These are phyloP conservation scores for Colletotrichum neosansevieriae DNA, from an alignment of 2,329 filamentous ascomycete species.

Conservation along the genomic window DNA sequence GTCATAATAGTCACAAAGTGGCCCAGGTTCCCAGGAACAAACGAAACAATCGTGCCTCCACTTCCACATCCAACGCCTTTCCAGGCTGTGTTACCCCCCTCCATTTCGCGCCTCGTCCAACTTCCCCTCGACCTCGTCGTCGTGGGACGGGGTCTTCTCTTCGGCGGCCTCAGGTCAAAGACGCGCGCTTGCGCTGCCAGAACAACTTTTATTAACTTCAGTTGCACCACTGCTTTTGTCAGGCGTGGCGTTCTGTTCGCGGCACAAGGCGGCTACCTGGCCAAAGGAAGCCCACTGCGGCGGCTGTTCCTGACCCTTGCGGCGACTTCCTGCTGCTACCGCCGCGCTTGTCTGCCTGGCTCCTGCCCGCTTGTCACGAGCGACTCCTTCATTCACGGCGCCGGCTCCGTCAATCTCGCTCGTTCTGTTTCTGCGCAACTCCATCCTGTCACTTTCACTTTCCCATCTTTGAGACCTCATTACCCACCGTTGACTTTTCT, in stretches of 20 bases:
- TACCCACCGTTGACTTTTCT: neutral
- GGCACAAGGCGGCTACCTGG: neutral
- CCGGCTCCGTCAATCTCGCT: slow-evolving; percentile 26
- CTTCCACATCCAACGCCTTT: slow-evolving; percentile 29
- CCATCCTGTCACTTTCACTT: slow-evolving; percentile 22
- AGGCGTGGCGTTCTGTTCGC: slow-evolving; percentile 1
- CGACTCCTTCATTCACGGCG: slow-evolving; percentile 18
- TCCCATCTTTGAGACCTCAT: slow-evolving; percentile 5
- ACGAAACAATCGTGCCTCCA: slow-evolving; percentile 38
- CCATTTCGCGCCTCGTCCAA: slow-evolving; percentile 32
- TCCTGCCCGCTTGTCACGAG: neutral
- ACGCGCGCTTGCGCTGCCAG: slow-evolving; percentile 39
- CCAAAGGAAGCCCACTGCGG: slow-evolving; percentile 4
- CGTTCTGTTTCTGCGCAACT: slow-evolving; percentile 3
- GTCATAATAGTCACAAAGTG: slow-evolving; percentile 34
- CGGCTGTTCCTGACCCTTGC: slow-evolving; percentile 26
- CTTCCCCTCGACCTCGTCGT: slow-evolving; percentile 33
- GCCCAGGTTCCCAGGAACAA: slow-evolving; percentile 31
- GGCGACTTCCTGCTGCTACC: slow-evolving; percentile 10
- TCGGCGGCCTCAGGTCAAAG: slow-evolving; percentile 28
- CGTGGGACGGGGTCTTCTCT: slow-evolving; percentile 27
- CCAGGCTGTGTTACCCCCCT: slow-evolving; percentile 37
- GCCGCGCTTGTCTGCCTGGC: slow-evolving; percentile 25
- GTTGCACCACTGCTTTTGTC: neutral
- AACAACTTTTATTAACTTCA: slow-evolving; percentile 22